Percentiles rank a stretch among this genome's conserved stretches.
These are phyloP conservation scores for Bombardia bombarda DNA, from an alignment of 495 filamentous ascomycete genomes.

Conservation along the genomic window DNA sequence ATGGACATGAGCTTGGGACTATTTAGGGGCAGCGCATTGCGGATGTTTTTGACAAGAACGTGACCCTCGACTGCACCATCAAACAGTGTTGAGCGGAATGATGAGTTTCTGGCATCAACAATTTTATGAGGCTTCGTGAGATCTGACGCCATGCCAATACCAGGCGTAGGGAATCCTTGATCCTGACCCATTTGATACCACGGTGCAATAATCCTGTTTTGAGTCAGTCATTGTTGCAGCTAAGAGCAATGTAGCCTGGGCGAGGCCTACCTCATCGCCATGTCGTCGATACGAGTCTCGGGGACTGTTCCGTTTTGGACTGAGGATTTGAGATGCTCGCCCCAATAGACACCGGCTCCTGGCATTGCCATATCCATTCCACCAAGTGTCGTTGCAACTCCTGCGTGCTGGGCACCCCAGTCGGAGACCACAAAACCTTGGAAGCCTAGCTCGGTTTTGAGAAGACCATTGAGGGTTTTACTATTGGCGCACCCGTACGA, in stretches of 20 bases:
- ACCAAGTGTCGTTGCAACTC: conserved; percentile 42
- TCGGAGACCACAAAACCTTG: conserved; percentile 59
- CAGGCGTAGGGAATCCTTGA: conserved; percentile 36
- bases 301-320: conserved; percentile 42
- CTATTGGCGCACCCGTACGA: conserved; percentile 59
- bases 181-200: conserved; percentile 54
- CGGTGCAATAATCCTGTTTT: conserved; percentile 47
- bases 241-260: neutral
- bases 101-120: conserved; percentile 40
- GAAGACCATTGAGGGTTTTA: conserved; percentile 50
- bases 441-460: conserved; percentile 56
- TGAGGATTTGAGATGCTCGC: conserved; percentile 30
- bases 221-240: neutral
- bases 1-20: conserved; percentile 38
- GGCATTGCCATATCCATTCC: conserved; percentile 59
- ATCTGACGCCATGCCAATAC: conserved; percentile 40
- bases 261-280: conserved; percentile 33
- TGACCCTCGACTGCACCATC: conserved; percentile 46
- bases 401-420: conserved; percentile 55
- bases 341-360: conserved; percentile 35
- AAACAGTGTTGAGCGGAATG: conserved; percentile 30
- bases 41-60: conserved; percentile 56
- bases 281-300: conserved; percentile 44
- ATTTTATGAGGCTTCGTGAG: conserved; percentile 44
- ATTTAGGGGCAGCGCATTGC: conserved; percentile 47